Conservation (phyloP, 768 basidiomycete genomes). For the Pleurotus platypus region DNA sequence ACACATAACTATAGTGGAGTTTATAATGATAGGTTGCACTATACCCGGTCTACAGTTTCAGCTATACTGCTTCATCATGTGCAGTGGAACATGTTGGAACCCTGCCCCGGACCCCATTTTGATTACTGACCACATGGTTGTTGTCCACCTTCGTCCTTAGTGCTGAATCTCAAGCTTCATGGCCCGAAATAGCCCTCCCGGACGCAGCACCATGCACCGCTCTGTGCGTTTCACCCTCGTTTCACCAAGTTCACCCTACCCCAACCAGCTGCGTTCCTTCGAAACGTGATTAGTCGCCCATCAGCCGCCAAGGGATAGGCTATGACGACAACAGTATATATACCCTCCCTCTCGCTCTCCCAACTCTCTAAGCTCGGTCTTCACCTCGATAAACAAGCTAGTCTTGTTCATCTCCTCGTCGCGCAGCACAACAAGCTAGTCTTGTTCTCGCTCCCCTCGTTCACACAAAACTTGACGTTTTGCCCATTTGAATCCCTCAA, state of each 20-base stretch:
- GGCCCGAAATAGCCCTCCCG: not conserved
- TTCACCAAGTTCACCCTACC: conserved; percentile 6
- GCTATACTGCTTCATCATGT: no score
- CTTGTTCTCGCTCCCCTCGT: conserved; percentile 4
- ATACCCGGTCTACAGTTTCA: no score
- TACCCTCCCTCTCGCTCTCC: not conserved
- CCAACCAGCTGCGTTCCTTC: not conserved
- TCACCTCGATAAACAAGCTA: conserved; percentile 8
- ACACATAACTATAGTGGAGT: no score
- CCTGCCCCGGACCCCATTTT: not conserved
- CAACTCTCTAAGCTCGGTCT: conserved; percentile 8
- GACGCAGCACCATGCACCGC: conserved; percentile 1
- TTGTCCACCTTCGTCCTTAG: not conserved
- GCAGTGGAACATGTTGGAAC: no score
- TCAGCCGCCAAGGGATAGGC: not conserved
- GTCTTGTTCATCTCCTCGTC: conserved; percentile 8
- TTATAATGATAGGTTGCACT: no score
- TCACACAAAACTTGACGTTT: conserved; percentile 9
- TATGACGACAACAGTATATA: conserved; percentile 6
- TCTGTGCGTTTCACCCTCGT: conserved; percentile 2
- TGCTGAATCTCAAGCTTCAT: not conserved
- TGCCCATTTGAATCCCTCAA: conserved; percentile 7
- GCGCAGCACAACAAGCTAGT: conserved; percentile 9
- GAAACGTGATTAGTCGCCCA: conserved; percentile 4
- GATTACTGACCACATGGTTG: not conserved